Evolutionary conservation across 768 basidiomycete species (phyloP), one percentile per base, ranked within the genome.

Genomic region (Pleurotus citrinopileatus): DNA sequence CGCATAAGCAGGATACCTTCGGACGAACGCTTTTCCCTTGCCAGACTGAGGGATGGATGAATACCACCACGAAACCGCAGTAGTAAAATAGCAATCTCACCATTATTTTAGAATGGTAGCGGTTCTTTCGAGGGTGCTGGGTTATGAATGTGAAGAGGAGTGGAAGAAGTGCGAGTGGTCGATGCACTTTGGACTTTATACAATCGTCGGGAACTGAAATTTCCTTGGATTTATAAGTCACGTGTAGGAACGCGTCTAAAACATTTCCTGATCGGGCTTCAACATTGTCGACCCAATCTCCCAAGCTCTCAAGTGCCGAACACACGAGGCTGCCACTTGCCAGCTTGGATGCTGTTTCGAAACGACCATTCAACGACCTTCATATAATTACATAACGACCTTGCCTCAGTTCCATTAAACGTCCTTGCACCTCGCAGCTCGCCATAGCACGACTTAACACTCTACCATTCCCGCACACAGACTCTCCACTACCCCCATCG

Each of bases 11-110:
- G 47, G 44, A 2, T 17, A 55, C 19, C 17, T 6, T 3, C 27
- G 32, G 32, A 52, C 75, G 65, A 59, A 79, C 76, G 75, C 73
- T 65, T 80, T 80, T 63, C 80, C 81, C 69, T 81, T 81, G 62
- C 79, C 78, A 68, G 80, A 76, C 80, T 81, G 63, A 12, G n/a
- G n/a, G n/a, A n/a, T n/a, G 29, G 19, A 44, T 4, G 28, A 6
- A 27, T 20, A n/a, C 26, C 17, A 45, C 19, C 32, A 45, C 12
- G 8, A 46, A 3, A 13, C 4, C 5, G 12, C 17, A 3, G n/a
- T 42, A 10, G 45, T 19, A 29, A 34, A 25, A 4, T 17, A 19
- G 25, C 4, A 44, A 13, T 29, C 27, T 19, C 9, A 32, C 28
- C 42, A 34, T 32, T 26, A 27, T 54, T 22, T n/a, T 9, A 7